These are phyloP conservation scores for Scheffersomyces ergatensis DNA, from an alignment of 805 yeast species.

Conservation along the genomic window DNA sequence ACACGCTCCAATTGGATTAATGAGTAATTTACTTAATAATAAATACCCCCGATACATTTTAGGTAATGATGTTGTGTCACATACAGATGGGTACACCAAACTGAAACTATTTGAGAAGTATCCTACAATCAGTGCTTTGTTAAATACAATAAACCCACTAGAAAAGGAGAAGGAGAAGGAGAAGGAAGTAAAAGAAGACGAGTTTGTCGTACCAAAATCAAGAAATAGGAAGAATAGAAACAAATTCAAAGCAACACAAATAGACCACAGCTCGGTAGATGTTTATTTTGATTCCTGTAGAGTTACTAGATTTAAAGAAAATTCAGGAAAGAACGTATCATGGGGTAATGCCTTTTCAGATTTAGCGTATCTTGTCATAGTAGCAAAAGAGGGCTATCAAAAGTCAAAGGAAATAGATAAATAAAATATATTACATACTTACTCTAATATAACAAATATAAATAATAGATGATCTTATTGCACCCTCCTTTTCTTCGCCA, in stretches of 20 bases:
- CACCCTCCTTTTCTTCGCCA: constrained; percentile 20
- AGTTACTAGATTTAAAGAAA: constrained; percentile 16
- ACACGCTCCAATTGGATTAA: constrained; percentile 65
- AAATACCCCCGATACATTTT: constrained; percentile 39
- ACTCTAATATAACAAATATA: not conserved
- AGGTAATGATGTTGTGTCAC: constrained; percentile 52
- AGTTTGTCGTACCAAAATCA: constrained; percentile 14
- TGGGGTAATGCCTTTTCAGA: constrained; percentile 58
- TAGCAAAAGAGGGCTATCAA: not conserved
- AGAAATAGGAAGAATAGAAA: constrained; percentile 20
- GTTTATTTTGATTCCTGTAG: constrained; percentile 28
- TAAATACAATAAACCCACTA: not conserved
- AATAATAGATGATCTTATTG: constrained; percentile 5
- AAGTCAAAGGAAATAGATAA: too few relatives aligned
- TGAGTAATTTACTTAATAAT: constrained; percentile 35
- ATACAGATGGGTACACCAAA: constrained; percentile 52
- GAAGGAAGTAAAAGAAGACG: not conserved
- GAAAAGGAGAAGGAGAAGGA: not conserved
- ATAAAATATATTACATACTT: not conserved
- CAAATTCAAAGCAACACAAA: constrained; percentile 24
- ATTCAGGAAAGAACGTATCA: constrained; percentile 20
- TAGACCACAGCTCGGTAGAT: constrained; percentile 26
- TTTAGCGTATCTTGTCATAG: constrained; percentile 40
- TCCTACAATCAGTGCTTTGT: constrained; percentile 32
- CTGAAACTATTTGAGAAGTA: constrained; percentile 41